Evolutionary conservation across 2,329 filamentous ascomycete genomes (phyloP).

Genomic region (Drechmeria coniospora): DNA sequence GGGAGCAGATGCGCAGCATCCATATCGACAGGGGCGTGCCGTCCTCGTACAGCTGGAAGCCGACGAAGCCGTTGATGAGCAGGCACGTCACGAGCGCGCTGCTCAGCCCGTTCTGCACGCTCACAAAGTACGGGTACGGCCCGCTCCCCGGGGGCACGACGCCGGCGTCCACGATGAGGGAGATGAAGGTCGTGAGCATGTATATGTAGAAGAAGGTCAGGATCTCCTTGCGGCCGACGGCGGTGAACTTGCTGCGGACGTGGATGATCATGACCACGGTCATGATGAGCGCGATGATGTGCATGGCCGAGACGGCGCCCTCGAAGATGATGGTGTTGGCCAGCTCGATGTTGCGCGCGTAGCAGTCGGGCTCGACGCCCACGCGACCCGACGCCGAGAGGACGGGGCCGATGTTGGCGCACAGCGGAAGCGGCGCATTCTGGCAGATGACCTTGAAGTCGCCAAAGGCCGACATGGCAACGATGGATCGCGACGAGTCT

Average conservation of each 20-base stretch:
- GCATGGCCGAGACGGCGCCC: slow-evolving; percentile 77
- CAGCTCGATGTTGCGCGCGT: slow-evolving; percentile 84
- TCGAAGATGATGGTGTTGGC: slow-evolving; percentile 99
- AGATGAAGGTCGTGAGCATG: slow-evolving; percentile 76
- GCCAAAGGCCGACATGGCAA: slow-evolving; percentile 66
- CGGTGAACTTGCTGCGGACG: slow-evolving; percentile 93
- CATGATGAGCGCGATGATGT: slow-evolving; percentile 83
- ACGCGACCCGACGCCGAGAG: slow-evolving; percentile 50
- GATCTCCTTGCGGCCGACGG: slow-evolving; percentile 63
- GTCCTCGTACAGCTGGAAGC: slow-evolving; percentile 96
- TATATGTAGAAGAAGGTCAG: slow-evolving; percentile 96
- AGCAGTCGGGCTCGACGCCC: slow-evolving; percentile 81
- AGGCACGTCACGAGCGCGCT: slow-evolving; percentile 81
- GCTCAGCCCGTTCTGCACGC: slow-evolving; percentile 68
- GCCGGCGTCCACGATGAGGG: slow-evolving; percentile 81
- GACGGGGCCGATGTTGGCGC: slow-evolving; percentile 66
- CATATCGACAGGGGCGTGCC: slow-evolving; percentile 87
- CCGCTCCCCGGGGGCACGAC: slow-evolving; percentile 71
- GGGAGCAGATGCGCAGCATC: slow-evolving; percentile 68
- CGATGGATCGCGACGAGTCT: background rate
- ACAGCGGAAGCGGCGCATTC: slow-evolving; percentile 73
- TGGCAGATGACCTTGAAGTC: slow-evolving; percentile 80
- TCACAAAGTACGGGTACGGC: slow-evolving; percentile 82
- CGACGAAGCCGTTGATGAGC: slow-evolving; percentile 93
- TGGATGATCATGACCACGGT: slow-evolving; percentile 95